Base-by-base conservation (phyloP, 176 grass and related monocot species). In the Juncus inflexus region DNA sequence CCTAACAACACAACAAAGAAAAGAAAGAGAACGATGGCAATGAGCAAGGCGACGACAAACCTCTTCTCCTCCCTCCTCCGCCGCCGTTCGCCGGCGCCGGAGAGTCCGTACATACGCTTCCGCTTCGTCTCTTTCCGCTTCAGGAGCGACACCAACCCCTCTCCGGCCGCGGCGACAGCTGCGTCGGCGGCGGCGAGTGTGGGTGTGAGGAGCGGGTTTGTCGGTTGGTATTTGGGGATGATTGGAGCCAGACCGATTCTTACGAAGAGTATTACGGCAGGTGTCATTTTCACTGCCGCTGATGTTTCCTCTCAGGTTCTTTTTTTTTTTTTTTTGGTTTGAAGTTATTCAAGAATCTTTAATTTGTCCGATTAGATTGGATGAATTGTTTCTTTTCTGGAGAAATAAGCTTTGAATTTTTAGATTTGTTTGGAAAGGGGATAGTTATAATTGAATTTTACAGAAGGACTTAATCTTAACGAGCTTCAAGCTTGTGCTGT, bases 231-330 rank as follows among this genome's bases (percentile, higher is more conserved):
- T 65, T 82, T 91, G 13, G 72, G 79, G 7, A 78, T 83, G 75
- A 78, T 97, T 15, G 85, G 91, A 54, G 61, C 82, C 14, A 83
- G 77, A 69, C 87, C 92, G 1, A 66, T 91, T 65, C 74, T 89
- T 10, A 97, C 92, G 16, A 97, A 97, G 80, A 89, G 87, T 87
- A 68, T 91, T 66, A 97, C 92, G 28, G 92, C 87, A 10, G 87
- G 79, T 10, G 5, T 67, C 77, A 97, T 97, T 73, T 97, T 91
- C 76, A 91, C 77, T 52, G 85, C 62, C 40, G 87, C 87, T 1
- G 92, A 97, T 69, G 49, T 89, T 67, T 77, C 85, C 15, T 91
- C 87, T 40, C 92, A 96, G 92, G 92, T 96, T 50, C 37, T 55
- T 12, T 12, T 62, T 11, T 62, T 62, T 35, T 4, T 37, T 61